Evolutionary conservation across 169 alveolate genomes (phyloP).

Genomic region (Plasmodium chabaudi): DNA sequence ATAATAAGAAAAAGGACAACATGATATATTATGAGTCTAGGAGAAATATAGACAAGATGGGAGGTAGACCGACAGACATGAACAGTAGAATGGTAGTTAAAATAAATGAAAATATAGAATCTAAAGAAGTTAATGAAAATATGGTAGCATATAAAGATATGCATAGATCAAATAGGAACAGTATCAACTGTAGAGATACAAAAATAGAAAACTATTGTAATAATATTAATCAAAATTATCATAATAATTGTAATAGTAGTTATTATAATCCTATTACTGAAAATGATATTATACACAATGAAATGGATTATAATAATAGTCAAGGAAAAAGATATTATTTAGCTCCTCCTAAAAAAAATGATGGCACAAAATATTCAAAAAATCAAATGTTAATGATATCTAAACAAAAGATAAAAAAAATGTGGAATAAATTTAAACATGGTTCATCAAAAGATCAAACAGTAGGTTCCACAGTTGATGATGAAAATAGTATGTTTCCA

Average conservation of each 20-base stretch:
- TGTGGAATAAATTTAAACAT: slow-evolving; percentile 62
- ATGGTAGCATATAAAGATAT: slow-evolving; percentile 1
- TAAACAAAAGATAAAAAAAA: slow-evolving; percentile 62
- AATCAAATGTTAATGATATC: slow-evolving; percentile 50
- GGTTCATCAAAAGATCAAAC: slow-evolving; percentile 41
- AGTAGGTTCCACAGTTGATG: slow-evolving; percentile 13
- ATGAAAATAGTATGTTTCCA: slow-evolving; percentile 23
- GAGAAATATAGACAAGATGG: background rate
- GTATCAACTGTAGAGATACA: background rate
- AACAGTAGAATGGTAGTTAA: background rate
- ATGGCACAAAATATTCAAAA: slow-evolving; percentile 16
- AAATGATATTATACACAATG: slow-evolving; percentile 6
- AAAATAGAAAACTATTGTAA: background rate
- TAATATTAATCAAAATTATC: background rate
- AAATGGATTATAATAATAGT: slow-evolving; percentile 12
- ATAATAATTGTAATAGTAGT: background rate
- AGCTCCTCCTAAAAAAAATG: slow-evolving; percentile 25
- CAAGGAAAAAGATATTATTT: slow-evolving; percentile 38
- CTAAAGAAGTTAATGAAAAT: slow-evolving; percentile 13
- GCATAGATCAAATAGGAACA: slow-evolving; percentile 10
- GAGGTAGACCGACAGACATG: background rate
- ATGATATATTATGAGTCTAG: background rate
- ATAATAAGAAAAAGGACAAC: background rate
- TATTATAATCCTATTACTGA: background rate
- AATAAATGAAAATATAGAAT: background rate